phyloP scores from a whole-genome alignment of 202 grass and related monocot species.

The Tripidium arundinaceum region DNA sequence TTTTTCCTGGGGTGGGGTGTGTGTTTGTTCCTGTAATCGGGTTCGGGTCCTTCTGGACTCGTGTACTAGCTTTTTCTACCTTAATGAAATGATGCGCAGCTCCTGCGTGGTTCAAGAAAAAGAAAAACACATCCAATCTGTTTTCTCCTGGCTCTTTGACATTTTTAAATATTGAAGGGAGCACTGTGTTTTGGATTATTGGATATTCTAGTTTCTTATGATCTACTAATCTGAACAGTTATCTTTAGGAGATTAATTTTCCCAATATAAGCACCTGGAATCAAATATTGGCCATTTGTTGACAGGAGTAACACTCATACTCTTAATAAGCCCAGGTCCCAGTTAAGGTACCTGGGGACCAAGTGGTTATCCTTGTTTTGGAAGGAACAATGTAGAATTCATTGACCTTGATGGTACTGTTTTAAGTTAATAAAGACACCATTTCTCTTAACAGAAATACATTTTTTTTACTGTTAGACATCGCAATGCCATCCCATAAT shows the following conservation, averaged over 20 bases:
- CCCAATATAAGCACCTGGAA: background rate
- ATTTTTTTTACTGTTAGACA: background rate
- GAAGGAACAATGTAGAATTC: background rate
- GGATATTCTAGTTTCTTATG: too few relatives aligned
- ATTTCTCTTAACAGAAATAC: background rate
- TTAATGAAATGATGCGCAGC: too few relatives aligned
- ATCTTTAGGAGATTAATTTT: constrained; percentile 1
- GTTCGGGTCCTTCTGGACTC: too few relatives aligned
- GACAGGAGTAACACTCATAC: background rate
- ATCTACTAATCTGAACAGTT: background rate
- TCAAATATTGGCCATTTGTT: background rate
- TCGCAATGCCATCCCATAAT: background rate
- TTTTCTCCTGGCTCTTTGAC: background rate
- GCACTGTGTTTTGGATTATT: background rate
- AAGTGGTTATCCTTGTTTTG: background rate
- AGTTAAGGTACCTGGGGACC: background rate
- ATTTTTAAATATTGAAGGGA: background rate
- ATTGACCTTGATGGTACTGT: background rate
- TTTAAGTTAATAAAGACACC: background rate
- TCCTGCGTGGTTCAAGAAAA: too few relatives aligned
- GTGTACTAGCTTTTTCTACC: too few relatives aligned
- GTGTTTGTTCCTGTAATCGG: too few relatives aligned
- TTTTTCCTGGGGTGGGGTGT: too few relatives aligned
- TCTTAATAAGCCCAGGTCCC: background rate
- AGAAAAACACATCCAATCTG: background rate